These are phyloP conservation scores for Effrenium voratum DNA, from an alignment of 73 alveolate species.

Conservation along the genomic window DNA sequence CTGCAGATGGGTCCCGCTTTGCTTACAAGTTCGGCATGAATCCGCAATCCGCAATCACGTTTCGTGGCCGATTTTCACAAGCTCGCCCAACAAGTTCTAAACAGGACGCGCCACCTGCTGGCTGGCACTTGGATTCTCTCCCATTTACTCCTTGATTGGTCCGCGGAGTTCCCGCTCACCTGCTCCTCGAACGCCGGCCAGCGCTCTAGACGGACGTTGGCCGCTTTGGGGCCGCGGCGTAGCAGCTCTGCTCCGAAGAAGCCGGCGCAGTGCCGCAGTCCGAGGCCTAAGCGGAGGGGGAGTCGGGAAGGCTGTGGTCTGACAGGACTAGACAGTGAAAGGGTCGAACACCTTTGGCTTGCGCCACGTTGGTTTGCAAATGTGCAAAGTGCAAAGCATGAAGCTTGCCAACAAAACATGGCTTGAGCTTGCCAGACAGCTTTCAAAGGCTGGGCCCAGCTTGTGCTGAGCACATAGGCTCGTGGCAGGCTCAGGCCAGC, in stretches of 20 bases:
- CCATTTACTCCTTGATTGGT: background rate
- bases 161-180: background rate
- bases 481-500: no score
- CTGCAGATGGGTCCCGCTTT: no score
- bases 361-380: background rate
- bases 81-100: no score
- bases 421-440: background rate
- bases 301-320: no score
- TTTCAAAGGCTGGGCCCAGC: no score
- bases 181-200: background rate
- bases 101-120: no score
- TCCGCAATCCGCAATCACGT: no score
- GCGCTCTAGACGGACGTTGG: background rate
- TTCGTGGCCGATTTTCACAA: no score
- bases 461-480: no score
- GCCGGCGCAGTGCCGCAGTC: constrained; percentile 43
- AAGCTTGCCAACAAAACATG: background rate
- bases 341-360: background rate
- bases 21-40: no score
- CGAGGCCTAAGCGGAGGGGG: no score
- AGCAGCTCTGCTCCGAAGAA: background rate
- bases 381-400: background rate
- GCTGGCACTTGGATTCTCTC: background rate
- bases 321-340: no score
- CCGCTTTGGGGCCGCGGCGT: constrained; percentile 21